These are phyloP conservation scores for Ceratobasidium theobromae DNA, from an alignment of 1,284 basidiomycete species.

Conservation along the genomic window DNA sequence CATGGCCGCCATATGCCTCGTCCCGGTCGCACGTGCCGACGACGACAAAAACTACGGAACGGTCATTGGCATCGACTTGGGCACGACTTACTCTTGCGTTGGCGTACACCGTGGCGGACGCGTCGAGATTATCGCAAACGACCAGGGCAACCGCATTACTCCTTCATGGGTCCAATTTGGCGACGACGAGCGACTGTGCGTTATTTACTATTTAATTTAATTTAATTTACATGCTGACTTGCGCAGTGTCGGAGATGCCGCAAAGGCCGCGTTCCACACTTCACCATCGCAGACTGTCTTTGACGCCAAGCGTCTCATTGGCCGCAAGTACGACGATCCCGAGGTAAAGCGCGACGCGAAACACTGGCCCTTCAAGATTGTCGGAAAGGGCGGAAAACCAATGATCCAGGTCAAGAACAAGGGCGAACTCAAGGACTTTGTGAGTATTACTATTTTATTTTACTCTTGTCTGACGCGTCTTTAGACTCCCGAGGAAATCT, in stretches of 20 bases:
- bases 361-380: conserved; percentile 85
- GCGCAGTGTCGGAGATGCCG: conserved; percentile 67
- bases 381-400: conserved; percentile 83
- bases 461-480: conserved; percentile 17
- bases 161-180: conserved; percentile 93
- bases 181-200: conserved; percentile 87
- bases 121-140: conserved; percentile 96
- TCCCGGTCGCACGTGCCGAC: conserved; percentile 38
- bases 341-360: conserved; percentile 82
- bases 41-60: conserved; percentile 72
- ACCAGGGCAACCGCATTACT: conserved; percentile 96
- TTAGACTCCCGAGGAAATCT: conserved; percentile 84
- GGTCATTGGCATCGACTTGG: conserved; percentile 92
- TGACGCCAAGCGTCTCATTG: conserved; percentile 96
- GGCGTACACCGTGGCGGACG: conserved; percentile 91
- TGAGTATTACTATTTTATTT: conserved; percentile 46
- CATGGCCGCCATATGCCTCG: conserved; percentile 30
- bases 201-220: conserved; percentile 29
- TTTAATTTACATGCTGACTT: background rate
- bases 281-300: conserved; percentile 96
- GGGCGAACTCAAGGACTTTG: conserved; percentile 82
- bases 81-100: conserved; percentile 49
- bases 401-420: conserved; percentile 83
- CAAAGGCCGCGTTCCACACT: conserved; percentile 76
- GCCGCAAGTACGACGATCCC: conserved; percentile 78